Evolutionary conservation across 352 stramenopile genomes (phyloP).

Genomic region (Pythium scleroteichum): DNA sequence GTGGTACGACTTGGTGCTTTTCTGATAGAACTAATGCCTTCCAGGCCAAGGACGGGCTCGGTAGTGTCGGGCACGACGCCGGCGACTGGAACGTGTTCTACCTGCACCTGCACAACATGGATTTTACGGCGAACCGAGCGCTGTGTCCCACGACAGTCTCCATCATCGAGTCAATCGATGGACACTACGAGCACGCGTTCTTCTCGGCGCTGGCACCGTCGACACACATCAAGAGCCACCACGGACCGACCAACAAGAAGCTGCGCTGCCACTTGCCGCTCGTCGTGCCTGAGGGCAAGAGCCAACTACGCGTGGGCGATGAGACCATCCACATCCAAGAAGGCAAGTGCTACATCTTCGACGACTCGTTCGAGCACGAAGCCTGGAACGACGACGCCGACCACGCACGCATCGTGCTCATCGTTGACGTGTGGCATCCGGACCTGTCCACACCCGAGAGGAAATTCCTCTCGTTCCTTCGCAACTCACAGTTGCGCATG

Average conservation of each 20-base stretch:
- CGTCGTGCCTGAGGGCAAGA: conserved; percentile 63
- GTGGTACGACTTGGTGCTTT: too few species aligned
- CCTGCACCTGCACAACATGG: conserved; percentile 84
- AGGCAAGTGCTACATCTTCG: conserved; percentile 95
- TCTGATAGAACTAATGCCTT: background rate
- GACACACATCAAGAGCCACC: conserved; percentile 81
- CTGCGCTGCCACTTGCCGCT: conserved; percentile 86
- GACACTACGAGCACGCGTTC: conserved; percentile 84
- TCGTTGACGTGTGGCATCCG: conserved; percentile 96
- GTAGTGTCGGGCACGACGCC: conserved; percentile 71
- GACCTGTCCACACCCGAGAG: conserved; percentile 88
- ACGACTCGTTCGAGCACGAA: conserved; percentile 99
- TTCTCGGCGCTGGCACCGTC: conserved; percentile 83
- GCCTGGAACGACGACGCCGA: conserved; percentile 94
- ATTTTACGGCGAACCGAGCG: conserved; percentile 68
- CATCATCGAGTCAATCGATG: conserved; percentile 58
- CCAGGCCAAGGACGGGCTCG: conserved; percentile 68
- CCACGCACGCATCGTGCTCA: conserved; percentile 87
- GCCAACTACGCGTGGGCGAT: conserved; percentile 71
- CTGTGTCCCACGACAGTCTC: conserved; percentile 63
- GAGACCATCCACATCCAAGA: conserved; percentile 72
- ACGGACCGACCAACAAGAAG: conserved; percentile 93
- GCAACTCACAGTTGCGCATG: conserved; percentile 64
- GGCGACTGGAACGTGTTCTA: conserved; percentile 91
- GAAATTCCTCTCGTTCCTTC: conserved; percentile 84